phyloP scores from a whole-genome alignment of 2,329 filamentous ascomycete genomes.

The Emmonsiellopsis sp. region DNA sequence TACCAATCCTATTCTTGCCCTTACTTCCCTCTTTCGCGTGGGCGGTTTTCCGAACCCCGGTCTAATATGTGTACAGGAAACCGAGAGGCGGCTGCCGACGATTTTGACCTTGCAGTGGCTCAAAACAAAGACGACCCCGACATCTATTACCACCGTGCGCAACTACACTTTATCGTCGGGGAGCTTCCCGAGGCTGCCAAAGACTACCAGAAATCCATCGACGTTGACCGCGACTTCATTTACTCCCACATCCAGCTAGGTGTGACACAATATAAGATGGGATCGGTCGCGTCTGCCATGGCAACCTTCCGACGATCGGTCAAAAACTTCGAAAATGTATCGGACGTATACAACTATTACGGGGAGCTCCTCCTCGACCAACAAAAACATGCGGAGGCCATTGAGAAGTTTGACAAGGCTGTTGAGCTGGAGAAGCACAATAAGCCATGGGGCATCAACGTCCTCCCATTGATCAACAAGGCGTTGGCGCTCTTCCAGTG shows the following conservation, averaged over 20 bases:
- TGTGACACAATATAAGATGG: constrained; percentile 99
- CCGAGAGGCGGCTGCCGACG: constrained; percentile 73
- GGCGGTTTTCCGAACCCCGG: background rate
- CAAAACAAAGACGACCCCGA: constrained; percentile 87
- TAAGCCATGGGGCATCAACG: constrained; percentile 94
- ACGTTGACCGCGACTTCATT: constrained; percentile 91
- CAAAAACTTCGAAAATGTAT: constrained; percentile 95
- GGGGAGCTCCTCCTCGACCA: constrained; percentile 95
- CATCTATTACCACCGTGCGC: constrained; percentile 97
- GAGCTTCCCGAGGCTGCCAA: constrained; percentile 91
- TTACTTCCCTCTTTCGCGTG: background rate
- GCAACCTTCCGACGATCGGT: constrained; percentile 94
- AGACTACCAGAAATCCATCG: constrained; percentile 99
- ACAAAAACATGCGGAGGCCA: constrained; percentile 87
- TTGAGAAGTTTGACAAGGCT: constrained; percentile 97
- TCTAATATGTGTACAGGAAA: constrained; percentile 47
- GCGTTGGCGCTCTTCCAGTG: constrained; percentile 94
- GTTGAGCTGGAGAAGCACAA: constrained; percentile 96
- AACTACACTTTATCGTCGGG: constrained; percentile 94
- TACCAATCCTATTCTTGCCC: background rate
- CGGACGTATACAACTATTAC: constrained; percentile 99
- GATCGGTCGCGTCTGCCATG: constrained; percentile 94
- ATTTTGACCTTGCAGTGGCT: constrained; percentile 76
- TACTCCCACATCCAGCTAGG: constrained; percentile 99
- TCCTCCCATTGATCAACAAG: constrained; percentile 96